Base-by-base conservation (phyloP, 805 yeast genomes). In the Wickerhamomyces mucosus region DNA sequence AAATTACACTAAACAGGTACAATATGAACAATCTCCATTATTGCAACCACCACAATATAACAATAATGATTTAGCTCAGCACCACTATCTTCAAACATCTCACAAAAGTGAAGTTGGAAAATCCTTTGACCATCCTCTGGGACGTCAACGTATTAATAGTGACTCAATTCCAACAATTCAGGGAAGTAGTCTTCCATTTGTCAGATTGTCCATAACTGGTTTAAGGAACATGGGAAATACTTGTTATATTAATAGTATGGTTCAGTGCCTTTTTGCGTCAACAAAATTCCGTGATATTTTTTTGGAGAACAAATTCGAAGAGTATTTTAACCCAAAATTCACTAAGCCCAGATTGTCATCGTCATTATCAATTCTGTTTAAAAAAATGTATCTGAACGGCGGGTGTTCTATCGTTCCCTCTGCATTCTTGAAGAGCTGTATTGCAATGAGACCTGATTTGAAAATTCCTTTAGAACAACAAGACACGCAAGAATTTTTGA, bases 401-500 rank as follows among this genome's bases (percentile, higher is more conserved):
- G 73, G 76, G 4, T 65, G 69, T 26, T 64, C 77, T 1, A 72
- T 80, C 21, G 74, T 77, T 2, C 86, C 89, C 4, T 65, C 71
- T 7, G 69, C 72, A 26, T 79, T 81, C 44, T 59, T 80, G 26
- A 64, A 75, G 28, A 52, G 61, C 2, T 58, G 77, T 31, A 54
- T 70, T 15, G 38, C 56, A 6, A 46, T 78, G 15, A 72, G 78
- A 40, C 86, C 86, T 0, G 83, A 77, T 43, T 65, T 79, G 33
- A 59, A 62, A 40, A 78, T 81, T 10, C 89, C 89, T 0, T 54
- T 67, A 41, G 84, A 78, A 44, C 94, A 82, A 45, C 92, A 82
- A 47, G 94, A 82, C 51, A 77, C 88, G 2, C 85, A 81, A 33
- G 92, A 82, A 43, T 79, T 79, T 45, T 53, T 82, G 27, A 63